Conservation (phyloP, 1,139 yeast genomes). For the Oligophagozyma castellii region DNA sequence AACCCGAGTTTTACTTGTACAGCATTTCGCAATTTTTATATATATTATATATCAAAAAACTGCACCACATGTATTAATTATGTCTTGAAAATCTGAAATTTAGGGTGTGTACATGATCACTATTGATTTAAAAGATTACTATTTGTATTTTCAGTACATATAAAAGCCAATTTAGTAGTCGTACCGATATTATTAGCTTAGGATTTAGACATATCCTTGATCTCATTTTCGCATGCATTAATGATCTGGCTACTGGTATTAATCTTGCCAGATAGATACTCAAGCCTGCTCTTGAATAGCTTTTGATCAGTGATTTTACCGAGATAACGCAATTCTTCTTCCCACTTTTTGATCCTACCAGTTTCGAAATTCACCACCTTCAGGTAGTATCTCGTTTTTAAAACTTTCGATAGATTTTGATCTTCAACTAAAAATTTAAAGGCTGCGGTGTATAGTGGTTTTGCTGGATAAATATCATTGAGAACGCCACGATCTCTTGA, state of each 20-base stretch:
- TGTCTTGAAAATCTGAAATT: too few species aligned
- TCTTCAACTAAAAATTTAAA: conserved; percentile 54
- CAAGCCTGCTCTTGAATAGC: conserved; percentile 45
- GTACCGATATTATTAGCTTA: too few species aligned
- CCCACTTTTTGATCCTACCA: conserved; percentile 49
- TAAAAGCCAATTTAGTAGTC: too few species aligned
- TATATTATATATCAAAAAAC: too few species aligned
- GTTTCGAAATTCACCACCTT: conserved; percentile 46
- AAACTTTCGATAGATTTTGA: conserved; percentile 38
- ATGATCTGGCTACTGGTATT: conserved; percentile 40
- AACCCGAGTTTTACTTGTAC: too few species aligned
- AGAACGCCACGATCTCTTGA: conserved; percentile 65
- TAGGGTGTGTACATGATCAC: too few species aligned
- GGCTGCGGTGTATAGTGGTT: conserved; percentile 77
- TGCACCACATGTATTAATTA: too few species aligned
- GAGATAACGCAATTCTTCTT: conserved; percentile 55
- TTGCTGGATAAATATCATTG: conserved; percentile 54
- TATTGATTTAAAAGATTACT: too few species aligned
- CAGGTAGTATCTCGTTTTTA: conserved; percentile 50
- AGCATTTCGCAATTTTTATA: too few species aligned
- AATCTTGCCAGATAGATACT: conserved; percentile 54
- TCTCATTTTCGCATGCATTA: conserved; percentile 29
- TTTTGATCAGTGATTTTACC: conserved; percentile 35
- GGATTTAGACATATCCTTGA: conserved; percentile 25
- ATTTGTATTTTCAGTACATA: too few species aligned